Evolutionary conservation across 306 rosid genomes (phyloP), one percentile per base, ranked within the genome.

Genomic region (Pterocarpus santalinus): DNA sequence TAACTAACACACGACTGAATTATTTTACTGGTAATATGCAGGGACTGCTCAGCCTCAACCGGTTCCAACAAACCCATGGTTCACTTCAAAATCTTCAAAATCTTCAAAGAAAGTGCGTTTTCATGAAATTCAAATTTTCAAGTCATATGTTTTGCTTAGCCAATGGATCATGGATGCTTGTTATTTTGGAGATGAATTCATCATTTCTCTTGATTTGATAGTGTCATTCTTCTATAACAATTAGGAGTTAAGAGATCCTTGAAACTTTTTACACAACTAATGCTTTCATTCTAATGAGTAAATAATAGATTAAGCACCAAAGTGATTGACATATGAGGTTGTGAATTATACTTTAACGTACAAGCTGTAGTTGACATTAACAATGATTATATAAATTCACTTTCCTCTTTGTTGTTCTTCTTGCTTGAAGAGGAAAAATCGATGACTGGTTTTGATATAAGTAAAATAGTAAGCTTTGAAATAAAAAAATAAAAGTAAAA

Each of bases 51-150:
- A 84, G 60, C 78, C 88, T 72, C 95, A 85, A 41, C 84, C 85
- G 9, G 22, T 88, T 75, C 72, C 79, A 69, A 4, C 90, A 39
- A 72, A 85, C 30, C 82, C 74, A 22, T 74, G 95, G 87, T 86
- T 84, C 72, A 57, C 88, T 78, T 90, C 97, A 72, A 91, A 43
- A 43, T 88, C n/a, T n/a, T 43, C 47, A 43, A 43, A 93, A 83
- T 88, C 97, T 58, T 78, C 75, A 30, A 91, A 90, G 86, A 93
- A 87, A 79, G 99, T 95, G 70, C 81, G 82, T 52, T 78, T 33
- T 34, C 10, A 9, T 11, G 35, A 62, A 75, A 68, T 44, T 22
- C 10, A 47, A 41, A 51, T 56, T 56, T 63, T 22, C 30, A 38
- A 13, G 17, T 33, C 61, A 16, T 36, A 53, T 46, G 5, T 12